Evolutionary conservation across 202 grass and related monocot genomes (phyloP).

Genomic region (Eragrostis tef): DNA sequence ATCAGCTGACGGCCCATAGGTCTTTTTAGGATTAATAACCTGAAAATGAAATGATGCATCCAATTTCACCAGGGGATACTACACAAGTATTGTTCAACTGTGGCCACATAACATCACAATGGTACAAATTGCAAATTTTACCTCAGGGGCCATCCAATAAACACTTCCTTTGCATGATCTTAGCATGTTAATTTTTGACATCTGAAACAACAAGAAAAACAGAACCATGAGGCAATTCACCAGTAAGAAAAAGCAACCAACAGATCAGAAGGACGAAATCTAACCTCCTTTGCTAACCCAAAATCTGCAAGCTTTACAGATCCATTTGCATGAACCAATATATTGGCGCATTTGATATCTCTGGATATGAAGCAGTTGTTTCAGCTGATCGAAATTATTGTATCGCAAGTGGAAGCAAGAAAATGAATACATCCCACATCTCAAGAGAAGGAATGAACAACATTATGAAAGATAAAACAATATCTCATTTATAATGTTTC

Average conservation of each 20-base stretch:
- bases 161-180: conserved; percentile 99
- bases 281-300: conserved; percentile 97
- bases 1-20: conserved; percentile 88
- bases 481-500: conserved; percentile 16
- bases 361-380: conserved; percentile 57
- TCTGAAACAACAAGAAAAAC: conserved; percentile 63
- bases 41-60: conserved; percentile 53
- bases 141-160: conserved; percentile 99
- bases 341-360: conserved; percentile 99
- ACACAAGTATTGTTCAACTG: conserved; percentile 5
- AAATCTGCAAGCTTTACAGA: conserved; percentile 98
- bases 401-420: conserved; percentile 26
- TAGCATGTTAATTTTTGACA: conserved; percentile 83
- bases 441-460: conserved; percentile 9
- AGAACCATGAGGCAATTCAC: conserved; percentile 40
- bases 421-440: conserved; percentile 5
- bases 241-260: conserved; percentile 30
- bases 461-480: not conserved
- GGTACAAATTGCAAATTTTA: conserved; percentile 43
- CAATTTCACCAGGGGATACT: conserved; percentile 4
- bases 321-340: conserved; percentile 97
- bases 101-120: conserved; percentile 21
- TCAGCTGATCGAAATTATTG: conserved; percentile 19
- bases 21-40: conserved; percentile 92
- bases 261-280: conserved; percentile 23